Evolutionary conservation across 2,329 filamentous ascomycete genomes (phyloP), one percentile per base, ranked within the genome.

Genomic region (Stylonectria norvegica): DNA sequence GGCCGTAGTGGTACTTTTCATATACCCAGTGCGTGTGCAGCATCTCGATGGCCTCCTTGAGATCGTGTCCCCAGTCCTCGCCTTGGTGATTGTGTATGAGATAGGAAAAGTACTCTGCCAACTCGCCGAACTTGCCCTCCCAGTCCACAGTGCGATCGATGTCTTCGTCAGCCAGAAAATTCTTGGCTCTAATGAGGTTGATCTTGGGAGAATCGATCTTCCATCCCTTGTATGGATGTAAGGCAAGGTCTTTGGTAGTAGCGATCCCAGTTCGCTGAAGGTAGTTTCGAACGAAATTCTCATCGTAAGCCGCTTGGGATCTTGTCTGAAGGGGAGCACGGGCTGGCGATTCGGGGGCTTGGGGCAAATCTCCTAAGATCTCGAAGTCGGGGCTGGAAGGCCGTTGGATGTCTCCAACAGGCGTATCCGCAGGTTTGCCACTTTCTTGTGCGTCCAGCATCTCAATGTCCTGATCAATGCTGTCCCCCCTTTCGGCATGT

Each of bases 101-200:
- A 46, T 65, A 58, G 5, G 59, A 38, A 19, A 75, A 56, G 50
- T 73, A 75, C 18, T 61, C 52, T 14, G 53, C 50, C 10, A 71
- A 53, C 40, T 64, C 65, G 15, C 45, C 52, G 6, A 67, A 55
- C 36, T 67, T 66, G 9, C 45, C 34, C 2, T 63, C 50, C 64
- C 72, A 77, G 30, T 61, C 48, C 1, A 60, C 31, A 41, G 64
- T 66, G 12, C 69, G 64, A 40, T 70, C 64, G 5, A 58, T 50
- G 47, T 79, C 72, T 45, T 73, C 67, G 20, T 76, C 71, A 4
- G 65, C 53, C 16, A 80, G 67, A 45, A 75, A 79, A 47, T 68
- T 69, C 35, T 55, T 58, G 31, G 61, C 58, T 9, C 61, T 56
- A 11, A 37, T 30, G 29, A 66, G 56, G 30, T 60, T 43, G 20